These are phyloP conservation scores for Suillus tomentosus DNA, from an alignment of 768 basidiomycete species.

Conservation along the genomic window DNA sequence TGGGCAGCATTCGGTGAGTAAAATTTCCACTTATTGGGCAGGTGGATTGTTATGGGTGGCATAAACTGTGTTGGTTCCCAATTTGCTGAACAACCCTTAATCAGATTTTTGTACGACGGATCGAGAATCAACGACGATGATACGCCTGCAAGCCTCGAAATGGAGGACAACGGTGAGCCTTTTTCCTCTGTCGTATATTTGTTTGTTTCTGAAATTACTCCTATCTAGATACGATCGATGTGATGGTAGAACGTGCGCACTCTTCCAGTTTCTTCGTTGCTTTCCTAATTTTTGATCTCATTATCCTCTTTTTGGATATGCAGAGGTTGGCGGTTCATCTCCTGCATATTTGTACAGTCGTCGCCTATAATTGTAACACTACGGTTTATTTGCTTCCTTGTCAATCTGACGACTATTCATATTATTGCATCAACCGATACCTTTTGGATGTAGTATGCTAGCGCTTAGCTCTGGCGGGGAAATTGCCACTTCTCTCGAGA, in stretches of 20 bases:
- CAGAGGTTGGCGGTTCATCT: slow-evolving; percentile 49
- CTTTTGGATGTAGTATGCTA: neutral
- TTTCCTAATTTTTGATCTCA: slow-evolving; percentile 11
- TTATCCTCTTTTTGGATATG: slow-evolving; percentile 3
- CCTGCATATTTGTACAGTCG: slow-evolving; percentile 15
- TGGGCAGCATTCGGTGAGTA: slow-evolving; percentile 80
- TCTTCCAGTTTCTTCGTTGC: slow-evolving; percentile 15
- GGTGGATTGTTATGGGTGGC: neutral
- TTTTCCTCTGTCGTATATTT: slow-evolving; percentile 9
- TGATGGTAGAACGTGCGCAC: slow-evolving; percentile 92
- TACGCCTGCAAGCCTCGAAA: slow-evolving; percentile 80
- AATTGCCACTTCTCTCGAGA: neutral
- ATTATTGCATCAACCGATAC: neutral
- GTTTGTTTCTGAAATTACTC: slow-evolving; percentile 12
- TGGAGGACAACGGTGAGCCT: slow-evolving; percentile 82
- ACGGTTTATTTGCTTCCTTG: slow-evolving; percentile 11
- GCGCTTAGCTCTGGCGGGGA: neutral
- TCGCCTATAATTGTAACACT: slow-evolving; percentile 18
- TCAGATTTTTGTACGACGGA: slow-evolving; percentile 91
- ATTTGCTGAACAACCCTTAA: slow-evolving; percentile 4
- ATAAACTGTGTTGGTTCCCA: neutral
- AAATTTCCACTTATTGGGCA: neutral
- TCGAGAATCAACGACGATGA: slow-evolving; percentile 84
- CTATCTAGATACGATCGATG: slow-evolving; percentile 83
- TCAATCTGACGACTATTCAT: slow-evolving; percentile 6